A percentile compares a stretch with the other conserved stretches of the same genome.
phyloP scores from a whole-genome alignment of 2,329 filamentous ascomycete species.

The Cercospora nicotianae region DNA sequence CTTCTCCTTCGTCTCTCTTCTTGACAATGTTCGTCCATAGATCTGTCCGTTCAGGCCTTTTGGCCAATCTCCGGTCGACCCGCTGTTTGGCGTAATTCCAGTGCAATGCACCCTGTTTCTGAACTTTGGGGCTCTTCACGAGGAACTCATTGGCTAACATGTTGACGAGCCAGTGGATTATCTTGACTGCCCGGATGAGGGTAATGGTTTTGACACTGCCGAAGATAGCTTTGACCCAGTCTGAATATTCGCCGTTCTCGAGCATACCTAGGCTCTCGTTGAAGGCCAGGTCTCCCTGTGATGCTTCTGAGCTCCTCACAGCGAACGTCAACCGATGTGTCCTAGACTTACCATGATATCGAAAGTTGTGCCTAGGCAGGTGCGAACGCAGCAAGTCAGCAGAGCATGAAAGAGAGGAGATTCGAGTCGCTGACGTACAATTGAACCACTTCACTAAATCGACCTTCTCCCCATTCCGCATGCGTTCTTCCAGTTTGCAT shows the following conservation, averaged over 20 bases:
- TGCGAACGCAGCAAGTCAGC: background rate
- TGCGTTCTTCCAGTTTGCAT: conserved; percentile 21
- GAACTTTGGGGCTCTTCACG: conserved; percentile 19
- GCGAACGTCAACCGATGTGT: background rate
- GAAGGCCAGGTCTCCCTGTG: conserved; percentile 30
- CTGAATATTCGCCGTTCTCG: conserved; percentile 23
- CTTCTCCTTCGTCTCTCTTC: conserved; percentile 8
- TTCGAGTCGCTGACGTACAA: background rate
- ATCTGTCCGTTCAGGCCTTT: conserved; percentile 28
- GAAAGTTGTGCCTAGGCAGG: conserved; percentile 21
- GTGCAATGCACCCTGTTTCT: conserved; percentile 25
- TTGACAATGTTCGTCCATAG: conserved; percentile 32
- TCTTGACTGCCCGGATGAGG: conserved; percentile 16
- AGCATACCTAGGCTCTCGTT: conserved; percentile 32
- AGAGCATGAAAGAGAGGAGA: background rate
- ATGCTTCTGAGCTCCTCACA: background rate
- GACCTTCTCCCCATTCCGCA: conserved; percentile 15
- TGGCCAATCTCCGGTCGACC: conserved; percentile 31
- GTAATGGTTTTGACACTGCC: conserved; percentile 23
- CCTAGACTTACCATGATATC: conserved; percentile 29
- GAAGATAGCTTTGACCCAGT: conserved; percentile 31
- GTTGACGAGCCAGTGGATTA: conserved; percentile 8
- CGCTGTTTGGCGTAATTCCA: conserved; percentile 27
- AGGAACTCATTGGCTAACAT: conserved; percentile 18
- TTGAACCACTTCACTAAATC: conserved; percentile 33